Conservation (phyloP, 1,284 basidiomycete species). For the Sporisorium graminicola region DNA sequence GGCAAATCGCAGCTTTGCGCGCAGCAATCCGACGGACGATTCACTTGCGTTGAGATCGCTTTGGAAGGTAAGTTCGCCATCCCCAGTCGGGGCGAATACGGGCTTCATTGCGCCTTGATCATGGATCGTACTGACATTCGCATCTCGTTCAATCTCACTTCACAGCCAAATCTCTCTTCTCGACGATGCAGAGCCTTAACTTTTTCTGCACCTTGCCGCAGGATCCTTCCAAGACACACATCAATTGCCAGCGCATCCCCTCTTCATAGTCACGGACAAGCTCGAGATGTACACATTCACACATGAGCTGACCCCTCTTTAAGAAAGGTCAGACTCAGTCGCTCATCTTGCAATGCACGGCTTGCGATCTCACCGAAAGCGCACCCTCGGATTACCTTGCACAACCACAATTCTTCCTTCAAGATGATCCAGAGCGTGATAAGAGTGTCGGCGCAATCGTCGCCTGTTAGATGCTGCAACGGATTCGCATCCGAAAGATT, state of each 20-base stretch:
- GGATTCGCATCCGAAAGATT: neutral
- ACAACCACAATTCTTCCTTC: too few relatives aligned
- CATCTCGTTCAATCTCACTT: neutral
- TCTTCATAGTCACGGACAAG: slow-evolving; percentile 14
- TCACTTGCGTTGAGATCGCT: slow-evolving; percentile 50
- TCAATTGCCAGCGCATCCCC: slow-evolving; percentile 57
- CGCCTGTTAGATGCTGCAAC: too few relatives aligned
- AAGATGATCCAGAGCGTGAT: too few relatives aligned
- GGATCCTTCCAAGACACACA: slow-evolving; percentile 54
- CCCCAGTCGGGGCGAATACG: too few relatives aligned
- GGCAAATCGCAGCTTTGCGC: slow-evolving; percentile 47
- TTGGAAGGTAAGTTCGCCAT: slow-evolving; percentile 50
- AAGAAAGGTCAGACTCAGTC: neutral
- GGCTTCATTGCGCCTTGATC: too few relatives aligned
- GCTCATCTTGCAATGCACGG: too few relatives aligned
- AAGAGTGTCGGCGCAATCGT: too few relatives aligned
- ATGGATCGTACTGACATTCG: neutral
- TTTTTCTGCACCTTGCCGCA: slow-evolving; percentile 58
- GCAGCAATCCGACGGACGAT: slow-evolving; percentile 35
- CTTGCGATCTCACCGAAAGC: too few relatives aligned
- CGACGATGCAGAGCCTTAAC: slow-evolving; percentile 58
- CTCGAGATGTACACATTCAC: neutral
- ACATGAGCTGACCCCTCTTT: neutral
- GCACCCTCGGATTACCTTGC: too few relatives aligned
- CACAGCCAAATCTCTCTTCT: slow-evolving; percentile 52